Conservation (phyloP, 768 basidiomycete species). For the Leccinellum luteum region DNA sequence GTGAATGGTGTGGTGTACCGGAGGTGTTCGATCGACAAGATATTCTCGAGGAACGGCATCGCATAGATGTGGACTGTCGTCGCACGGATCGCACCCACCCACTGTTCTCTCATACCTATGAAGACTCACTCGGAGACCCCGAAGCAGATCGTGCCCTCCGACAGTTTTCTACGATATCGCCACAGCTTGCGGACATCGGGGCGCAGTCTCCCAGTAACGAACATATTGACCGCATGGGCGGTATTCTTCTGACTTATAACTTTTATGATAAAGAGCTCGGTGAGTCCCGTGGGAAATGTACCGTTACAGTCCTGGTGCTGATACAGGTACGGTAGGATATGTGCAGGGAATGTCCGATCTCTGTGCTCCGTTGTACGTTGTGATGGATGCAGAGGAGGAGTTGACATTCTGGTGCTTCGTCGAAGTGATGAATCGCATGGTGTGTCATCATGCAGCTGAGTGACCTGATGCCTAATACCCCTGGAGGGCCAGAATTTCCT, state of each 20-base stretch:
- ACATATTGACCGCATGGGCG: slow-evolving; percentile 85
- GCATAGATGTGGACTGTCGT: slow-evolving; percentile 95
- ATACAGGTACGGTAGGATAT: slow-evolving; percentile 58
- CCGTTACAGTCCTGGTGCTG: slow-evolving; percentile 5
- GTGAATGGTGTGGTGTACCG: slow-evolving; percentile 79
- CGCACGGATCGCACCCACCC: slow-evolving; percentile 94
- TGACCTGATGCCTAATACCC: slow-evolving; percentile 3
- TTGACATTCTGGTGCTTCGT: slow-evolving; percentile 97
- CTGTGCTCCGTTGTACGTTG: slow-evolving; percentile 89
- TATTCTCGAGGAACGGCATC: slow-evolving; percentile 86
- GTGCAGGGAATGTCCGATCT: slow-evolving; percentile 99
- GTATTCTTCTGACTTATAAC: slow-evolving; percentile 87
- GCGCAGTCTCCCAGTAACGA: slow-evolving; percentile 88
- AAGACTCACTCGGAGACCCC: slow-evolving; percentile 38
- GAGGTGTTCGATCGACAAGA: slow-evolving; percentile 81
- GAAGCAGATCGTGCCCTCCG: slow-evolving; percentile 52
- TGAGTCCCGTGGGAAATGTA: slow-evolving; percentile 35
- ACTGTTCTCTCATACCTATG: slow-evolving; percentile 61
- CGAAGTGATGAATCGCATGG: slow-evolving; percentile 94
- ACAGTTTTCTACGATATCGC: slow-evolving; percentile 72
- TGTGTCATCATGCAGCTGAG: slow-evolving; percentile 34
- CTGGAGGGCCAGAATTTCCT: slow-evolving; percentile 89
- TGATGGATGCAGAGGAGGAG: slow-evolving; percentile 84
- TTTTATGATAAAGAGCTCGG: slow-evolving; percentile 87
- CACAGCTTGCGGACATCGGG: slow-evolving; percentile 68